Percentiles rank a stretch among this genome's conserved stretches.
These are phyloP conservation scores for Crepidotus variabilis DNA, from an alignment of 768 basidiomycete genomes.

Conservation along the genomic window DNA sequence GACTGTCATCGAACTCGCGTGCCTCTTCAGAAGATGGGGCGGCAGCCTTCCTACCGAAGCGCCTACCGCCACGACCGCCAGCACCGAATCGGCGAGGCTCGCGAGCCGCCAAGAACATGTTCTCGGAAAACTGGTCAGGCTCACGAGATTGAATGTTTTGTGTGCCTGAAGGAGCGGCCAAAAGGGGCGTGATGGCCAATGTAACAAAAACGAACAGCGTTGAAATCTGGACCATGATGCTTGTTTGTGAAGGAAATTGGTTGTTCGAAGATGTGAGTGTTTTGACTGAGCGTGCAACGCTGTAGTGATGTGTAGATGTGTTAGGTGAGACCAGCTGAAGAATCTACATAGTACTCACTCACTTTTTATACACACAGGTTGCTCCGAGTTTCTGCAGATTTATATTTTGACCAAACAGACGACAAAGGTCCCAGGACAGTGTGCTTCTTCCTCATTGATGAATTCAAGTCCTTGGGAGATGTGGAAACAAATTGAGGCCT, in stretches of 20 bases:
- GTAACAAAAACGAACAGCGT: constrained; percentile 15
- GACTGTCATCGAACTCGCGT: no score
- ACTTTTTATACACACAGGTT: constrained; percentile 1
- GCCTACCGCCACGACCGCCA: no score
- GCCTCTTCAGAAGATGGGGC: no score
- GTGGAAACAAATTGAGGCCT: no score
- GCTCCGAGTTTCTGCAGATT: no score
- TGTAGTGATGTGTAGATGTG: constrained; percentile 11
- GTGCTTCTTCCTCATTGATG: no score
- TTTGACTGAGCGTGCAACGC: constrained; percentile 13
- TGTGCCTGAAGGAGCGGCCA: constrained; percentile 12
- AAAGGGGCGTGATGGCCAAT: constrained; percentile 13
- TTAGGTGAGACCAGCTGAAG: constrained; percentile 23
- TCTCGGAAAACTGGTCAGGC: background rate
- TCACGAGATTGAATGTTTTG: constrained; percentile 14
- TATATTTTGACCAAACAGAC: no score
- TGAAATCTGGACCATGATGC: constrained; percentile 21
- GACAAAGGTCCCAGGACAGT: no score
- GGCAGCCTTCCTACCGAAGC: no score
- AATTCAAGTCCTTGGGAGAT: no score
- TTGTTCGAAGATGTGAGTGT: background rate
- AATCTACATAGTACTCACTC: background rate
- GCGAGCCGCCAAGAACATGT: background rate
- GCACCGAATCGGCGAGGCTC: background rate
- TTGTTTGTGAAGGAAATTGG: constrained; percentile 1